phyloP scores from a whole-genome alignment of 2,329 filamentous ascomycete species.

The Scedosporium apiospermum region DNA sequence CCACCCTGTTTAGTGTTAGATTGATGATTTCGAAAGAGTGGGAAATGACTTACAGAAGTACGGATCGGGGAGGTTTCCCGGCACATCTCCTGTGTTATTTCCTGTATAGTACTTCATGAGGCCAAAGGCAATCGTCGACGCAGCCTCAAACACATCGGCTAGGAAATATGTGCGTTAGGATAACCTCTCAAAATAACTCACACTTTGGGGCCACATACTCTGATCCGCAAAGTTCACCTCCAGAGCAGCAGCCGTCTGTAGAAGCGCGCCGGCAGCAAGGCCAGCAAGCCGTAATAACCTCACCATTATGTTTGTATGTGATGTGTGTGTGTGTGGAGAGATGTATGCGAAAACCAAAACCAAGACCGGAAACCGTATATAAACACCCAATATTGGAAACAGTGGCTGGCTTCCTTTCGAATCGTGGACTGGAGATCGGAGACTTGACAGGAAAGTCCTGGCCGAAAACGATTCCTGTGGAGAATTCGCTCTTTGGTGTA shows the following conservation, averaged over 20 bases:
- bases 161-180: slow-evolving; percentile 12
- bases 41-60: slow-evolving; percentile 48
- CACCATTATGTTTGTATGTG: slow-evolving; percentile 5
- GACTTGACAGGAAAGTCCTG: neutral
- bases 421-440: neutral
- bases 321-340: neutral
- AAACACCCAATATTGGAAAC: neutral
- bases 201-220: slow-evolving; percentile 2
- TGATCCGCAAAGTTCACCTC: slow-evolving; percentile 20
- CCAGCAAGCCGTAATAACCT: slow-evolving; percentile 8
- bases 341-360: neutral
- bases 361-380: neutral
- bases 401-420: neutral
- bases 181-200: slow-evolving; percentile 15
- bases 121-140: slow-evolving; percentile 36
- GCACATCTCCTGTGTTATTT: slow-evolving; percentile 48
- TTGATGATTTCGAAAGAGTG: slow-evolving; percentile 24
- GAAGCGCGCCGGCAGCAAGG: slow-evolving; percentile 6
- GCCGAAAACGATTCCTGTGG: neutral
- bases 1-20: slow-evolving; percentile 45
- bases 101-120: slow-evolving; percentile 43
- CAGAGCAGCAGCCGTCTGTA: slow-evolving; percentile 8
- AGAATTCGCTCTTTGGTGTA: neutral
- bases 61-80: slow-evolving; percentile 48
- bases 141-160: slow-evolving; percentile 42